Base-by-base conservation (phyloP, 768 basidiomycete species). In the Lentinula guzmanii region DNA sequence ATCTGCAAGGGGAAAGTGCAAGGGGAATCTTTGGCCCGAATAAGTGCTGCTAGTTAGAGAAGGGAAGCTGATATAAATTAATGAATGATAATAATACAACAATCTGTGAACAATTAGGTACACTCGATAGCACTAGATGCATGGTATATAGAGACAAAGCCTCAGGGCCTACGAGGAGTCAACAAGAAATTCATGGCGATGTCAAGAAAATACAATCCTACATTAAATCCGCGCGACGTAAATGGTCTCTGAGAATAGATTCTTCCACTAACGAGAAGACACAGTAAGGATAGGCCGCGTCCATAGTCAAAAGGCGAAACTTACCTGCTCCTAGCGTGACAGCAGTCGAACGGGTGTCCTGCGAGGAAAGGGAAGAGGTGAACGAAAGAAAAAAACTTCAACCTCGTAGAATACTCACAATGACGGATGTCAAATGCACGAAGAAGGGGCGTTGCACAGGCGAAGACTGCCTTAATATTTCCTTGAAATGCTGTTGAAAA, bases 401-500 rank as follows among this genome's bases (percentile, higher is more conserved):
- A 53, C 28, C 37, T 53, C 46, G 18, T 41, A 35, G 56, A 42
- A 54, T 64, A 79, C 88, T 72, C 69, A 91, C 90, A 64, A 91
- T 83, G 54, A 91, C 88, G 54, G 89, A 88, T 39, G 90, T 92
- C 42, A 88, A 77, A 75, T 91, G 86, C 57, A 86, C 79, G 65
- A 84, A 87, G 71, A 90, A 90, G 0, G 84, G 81, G 4, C 90
- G 81, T 45, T 82, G 80, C 28, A 82, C 77, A 11, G 87, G 86
- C 1, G 90, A 90, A 64, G 79, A 74, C 48, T 79, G 77, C 64
- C 80, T 84, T 51, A 80, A 79, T 41, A 90, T 87, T 58, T 91
- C 90, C 68, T 83, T 89, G 72, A 93, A 91, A 68, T 91, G 89
- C 61, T 86, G 83, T 65, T 87, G 85, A 72, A 93, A 90, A 71